phyloP scores from a whole-genome alignment of 2,329 filamentous ascomycete species.

The Simplicillium sp. region DNA sequence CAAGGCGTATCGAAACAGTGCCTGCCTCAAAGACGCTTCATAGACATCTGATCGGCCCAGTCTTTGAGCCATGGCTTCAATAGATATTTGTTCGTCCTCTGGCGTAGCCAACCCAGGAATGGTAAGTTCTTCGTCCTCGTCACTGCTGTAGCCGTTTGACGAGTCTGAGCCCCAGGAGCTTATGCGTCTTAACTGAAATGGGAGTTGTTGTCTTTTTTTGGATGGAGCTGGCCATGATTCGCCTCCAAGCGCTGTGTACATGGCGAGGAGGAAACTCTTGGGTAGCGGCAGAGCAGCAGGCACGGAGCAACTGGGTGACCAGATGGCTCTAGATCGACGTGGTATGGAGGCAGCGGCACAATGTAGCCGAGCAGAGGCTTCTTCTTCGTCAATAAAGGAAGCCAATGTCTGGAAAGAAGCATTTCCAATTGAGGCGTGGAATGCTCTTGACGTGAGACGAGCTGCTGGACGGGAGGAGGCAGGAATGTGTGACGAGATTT shows the following conservation, averaged over 20 bases:
- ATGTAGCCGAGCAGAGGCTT: slow-evolving; percentile 14
- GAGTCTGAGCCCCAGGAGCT: background rate
- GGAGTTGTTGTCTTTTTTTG: background rate
- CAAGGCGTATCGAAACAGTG: slow-evolving; percentile 23
- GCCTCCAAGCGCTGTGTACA: slow-evolving; percentile 18
- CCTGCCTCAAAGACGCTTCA: slow-evolving; percentile 14
- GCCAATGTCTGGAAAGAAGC: slow-evolving; percentile 17
- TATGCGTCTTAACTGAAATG: background rate
- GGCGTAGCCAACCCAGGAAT: slow-evolving; percentile 2
- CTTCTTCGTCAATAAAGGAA: slow-evolving; percentile 17
- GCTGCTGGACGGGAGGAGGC: slow-evolving; percentile 12
- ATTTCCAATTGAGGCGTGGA: slow-evolving; percentile 20
- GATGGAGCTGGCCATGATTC: slow-evolving; percentile 10
- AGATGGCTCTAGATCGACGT: slow-evolving; percentile 16
- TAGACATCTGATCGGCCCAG: slow-evolving; percentile 13
- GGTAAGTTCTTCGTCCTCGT: slow-evolving; percentile 1
- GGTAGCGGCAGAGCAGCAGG: slow-evolving; percentile 17
- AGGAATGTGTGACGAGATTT: slow-evolving; percentile 17
- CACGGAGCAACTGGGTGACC: slow-evolving; percentile 24
- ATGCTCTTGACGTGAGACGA: slow-evolving; percentile 20
- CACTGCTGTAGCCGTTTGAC: slow-evolving; percentile 5
- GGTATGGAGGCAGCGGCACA: slow-evolving; percentile 12
- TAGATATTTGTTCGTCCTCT: background rate
- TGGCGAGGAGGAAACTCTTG: slow-evolving; percentile 20
- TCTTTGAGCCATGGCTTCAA: slow-evolving; percentile 2